Evolutionary conservation across 371 early-diverging fungal species (phyloP).

Genomic region (Mucor sp.): DNA sequence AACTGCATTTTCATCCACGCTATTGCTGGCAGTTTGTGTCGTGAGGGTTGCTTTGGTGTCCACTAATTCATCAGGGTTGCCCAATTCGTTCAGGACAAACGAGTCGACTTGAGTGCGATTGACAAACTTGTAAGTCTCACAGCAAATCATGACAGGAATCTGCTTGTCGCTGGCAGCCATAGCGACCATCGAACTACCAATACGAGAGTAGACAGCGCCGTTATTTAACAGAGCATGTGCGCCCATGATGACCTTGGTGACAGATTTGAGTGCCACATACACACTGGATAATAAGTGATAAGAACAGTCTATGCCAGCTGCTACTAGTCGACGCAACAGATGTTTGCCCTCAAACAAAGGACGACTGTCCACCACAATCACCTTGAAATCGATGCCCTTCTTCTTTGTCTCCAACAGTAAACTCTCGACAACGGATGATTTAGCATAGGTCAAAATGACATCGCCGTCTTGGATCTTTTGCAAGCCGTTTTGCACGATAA

Average conservation of each 20-base stretch:
- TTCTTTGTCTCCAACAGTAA: constrained; percentile 80
- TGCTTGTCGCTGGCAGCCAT: constrained; percentile 87
- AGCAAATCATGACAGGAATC: constrained; percentile 94
- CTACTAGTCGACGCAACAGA: constrained; percentile 62
- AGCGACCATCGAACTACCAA: constrained; percentile 92
- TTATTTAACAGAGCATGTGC: constrained; percentile 92
- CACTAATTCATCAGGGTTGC: constrained; percentile 81
- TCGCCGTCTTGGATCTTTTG: constrained; percentile 94
- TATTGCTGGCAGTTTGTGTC: constrained; percentile 17
- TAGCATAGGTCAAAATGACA: constrained; percentile 89
- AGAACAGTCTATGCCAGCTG: constrained; percentile 76
- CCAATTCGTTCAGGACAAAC: constrained; percentile 94
- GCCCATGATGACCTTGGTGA: constrained; percentile 92
- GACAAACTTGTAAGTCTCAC: constrained; percentile 97
- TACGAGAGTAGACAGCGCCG: constrained; percentile 90
- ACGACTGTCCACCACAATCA: constrained; percentile 93
- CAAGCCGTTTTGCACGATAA: constrained; percentile 79
- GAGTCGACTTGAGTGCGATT: constrained; percentile 93
- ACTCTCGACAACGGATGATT: constrained; percentile 83
- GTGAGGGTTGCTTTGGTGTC: constrained; percentile 51
- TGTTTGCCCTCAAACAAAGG: constrained; percentile 87
- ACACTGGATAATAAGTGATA: constrained; percentile 71
- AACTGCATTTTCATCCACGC: constrained; percentile 25
- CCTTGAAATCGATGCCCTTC: constrained; percentile 80
- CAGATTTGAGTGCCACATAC: constrained; percentile 80